Evolutionary conservation across 345 rosid species (phyloP).

Genomic region (Cochlearia excelsa): DNA sequence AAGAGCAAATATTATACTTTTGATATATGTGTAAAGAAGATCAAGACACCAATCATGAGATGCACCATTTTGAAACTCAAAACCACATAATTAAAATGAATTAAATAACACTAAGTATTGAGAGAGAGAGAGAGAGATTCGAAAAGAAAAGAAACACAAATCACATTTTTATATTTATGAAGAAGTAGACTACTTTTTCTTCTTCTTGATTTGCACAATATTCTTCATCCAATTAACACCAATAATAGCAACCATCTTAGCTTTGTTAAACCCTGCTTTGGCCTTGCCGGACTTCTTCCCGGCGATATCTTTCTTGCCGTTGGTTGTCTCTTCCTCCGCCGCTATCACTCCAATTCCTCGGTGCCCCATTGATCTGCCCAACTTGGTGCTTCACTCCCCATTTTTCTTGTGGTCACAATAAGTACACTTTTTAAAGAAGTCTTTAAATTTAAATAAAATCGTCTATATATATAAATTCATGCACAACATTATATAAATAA

Average conservation of each 20-base stretch:
- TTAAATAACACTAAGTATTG: not conserved
- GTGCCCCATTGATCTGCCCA: constrained; percentile 98
- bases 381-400: constrained; percentile 80
- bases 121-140: not conserved
- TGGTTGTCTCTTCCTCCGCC: constrained; percentile 39
- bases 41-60: constrained; percentile 14
- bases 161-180: not conserved
- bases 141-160: not conserved
- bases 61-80: constrained; percentile 17
- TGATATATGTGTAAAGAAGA: too few relatives aligned
- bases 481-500: not conserved
- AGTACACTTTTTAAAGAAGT: too few relatives aligned
- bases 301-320: constrained; percentile 38
- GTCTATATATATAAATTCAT: not conserved
- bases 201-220: constrained; percentile 47
- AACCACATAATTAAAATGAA: constrained; percentile 8
- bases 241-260: constrained; percentile 38
- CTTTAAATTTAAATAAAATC: not conserved
- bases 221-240: constrained; percentile 65
- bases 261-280: constrained; percentile 42
- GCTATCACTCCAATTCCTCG: constrained; percentile 57
- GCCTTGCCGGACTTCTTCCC: constrained; percentile 40
- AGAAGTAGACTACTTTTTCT: constrained; percentile 35
- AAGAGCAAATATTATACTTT: too few relatives aligned
- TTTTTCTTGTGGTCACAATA: constrained; percentile 13